A percentile compares a stretch with the other conserved stretches of the same genome.
Conservation (phyloP, 1,139 yeast species). For the Suhomyces bokatorum region DNA sequence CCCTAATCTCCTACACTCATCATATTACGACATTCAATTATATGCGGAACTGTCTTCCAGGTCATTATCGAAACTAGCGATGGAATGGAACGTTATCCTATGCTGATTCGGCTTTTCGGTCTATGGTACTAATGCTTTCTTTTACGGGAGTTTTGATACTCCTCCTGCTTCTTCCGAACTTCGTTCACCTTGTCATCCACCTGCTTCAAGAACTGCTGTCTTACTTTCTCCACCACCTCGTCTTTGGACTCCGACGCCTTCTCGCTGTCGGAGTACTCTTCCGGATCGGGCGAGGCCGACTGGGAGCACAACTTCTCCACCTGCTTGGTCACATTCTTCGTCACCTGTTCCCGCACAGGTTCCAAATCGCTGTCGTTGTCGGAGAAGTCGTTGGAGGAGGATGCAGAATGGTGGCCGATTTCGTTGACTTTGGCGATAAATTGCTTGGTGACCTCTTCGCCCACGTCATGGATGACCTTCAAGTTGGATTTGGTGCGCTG, state of each 20-base stretch:
- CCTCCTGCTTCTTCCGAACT: conserved; percentile 16
- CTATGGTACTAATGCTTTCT: conserved; percentile 10
- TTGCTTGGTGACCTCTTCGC: conserved; percentile 26
- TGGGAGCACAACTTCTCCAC: conserved; percentile 22
- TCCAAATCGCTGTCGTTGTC: conserved; percentile 18
- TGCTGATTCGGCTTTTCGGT: conserved; percentile 1
- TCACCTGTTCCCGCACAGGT: conserved; percentile 24
- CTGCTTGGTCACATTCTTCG: conserved; percentile 24
- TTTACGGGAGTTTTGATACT: conserved; percentile 11
- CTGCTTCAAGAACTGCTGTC: conserved; percentile 23
- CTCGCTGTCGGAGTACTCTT: conserved; percentile 10
- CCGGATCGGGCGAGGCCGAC: conserved; percentile 15
- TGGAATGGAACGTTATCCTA: neutral
- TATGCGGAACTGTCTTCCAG: too few relatives aligned
- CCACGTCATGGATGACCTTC: conserved; percentile 26
- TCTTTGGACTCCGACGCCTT: conserved; percentile 10
- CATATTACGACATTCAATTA: too few relatives aligned
- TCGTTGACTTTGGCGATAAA: conserved; percentile 27
- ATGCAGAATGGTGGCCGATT: conserved; percentile 17
- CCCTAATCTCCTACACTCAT: too few relatives aligned
- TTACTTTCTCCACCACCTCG: conserved; percentile 20
- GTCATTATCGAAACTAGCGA: conserved; percentile 1
- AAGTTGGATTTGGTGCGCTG: conserved; percentile 13
- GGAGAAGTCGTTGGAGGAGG: conserved; percentile 17
- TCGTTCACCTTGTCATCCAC: conserved; percentile 24